Evolutionary conservation across 495 filamentous ascomycete species (phyloP), one percentile per base, ranked within the genome.

Genomic region (Aspergillus cristatus): DNA sequence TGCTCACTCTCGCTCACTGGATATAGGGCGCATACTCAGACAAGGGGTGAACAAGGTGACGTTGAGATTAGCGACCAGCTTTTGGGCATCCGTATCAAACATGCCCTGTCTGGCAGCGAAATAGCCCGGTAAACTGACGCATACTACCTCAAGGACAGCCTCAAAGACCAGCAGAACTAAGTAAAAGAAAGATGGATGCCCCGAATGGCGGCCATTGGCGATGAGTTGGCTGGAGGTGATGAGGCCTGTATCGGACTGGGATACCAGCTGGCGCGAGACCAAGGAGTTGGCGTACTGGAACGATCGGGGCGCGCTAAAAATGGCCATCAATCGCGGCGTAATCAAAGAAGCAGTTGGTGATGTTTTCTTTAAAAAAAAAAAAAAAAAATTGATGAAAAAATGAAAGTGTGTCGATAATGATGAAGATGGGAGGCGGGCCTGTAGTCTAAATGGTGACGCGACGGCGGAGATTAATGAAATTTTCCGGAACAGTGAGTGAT

Each of bases 1-100:
- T n/a, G n/a, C 15, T 14, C 40, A 35, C 14, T 37, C 28, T 28
- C 14, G 20, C 14, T 5, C 18, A 34, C 14, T 5, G 18, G n/a
- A 18, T 18, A 12, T 13, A 8, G 14, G 11, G 4, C 12, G 38
- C 85, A 43, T 81, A 94, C 87, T 93, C 44, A 98, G 76, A 52
- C 93, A 97, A 38, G 91, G 91, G 28, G 91, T 98, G 57, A 98
- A 98, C 12, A 98, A 68, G 48, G 77, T 79, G 32, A 93, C 85
- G 54, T 98, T 98, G 40, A 98, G 68, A 50, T 98, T 94, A 26
- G 91, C 89, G 17, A 94, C 74, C 48, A 97, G 88, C 55, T 95
- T 97, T 58, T 98, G 91, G 47, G 84, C 82, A 28, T 94, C 86
- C 32, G 84, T 82, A 64, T 90, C 85, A 60, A 98, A 94, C 68